Evolutionary conservation across 352 stramenopile genomes (phyloP).

Genomic region (Phytophthora macrochlamydospora): DNA sequence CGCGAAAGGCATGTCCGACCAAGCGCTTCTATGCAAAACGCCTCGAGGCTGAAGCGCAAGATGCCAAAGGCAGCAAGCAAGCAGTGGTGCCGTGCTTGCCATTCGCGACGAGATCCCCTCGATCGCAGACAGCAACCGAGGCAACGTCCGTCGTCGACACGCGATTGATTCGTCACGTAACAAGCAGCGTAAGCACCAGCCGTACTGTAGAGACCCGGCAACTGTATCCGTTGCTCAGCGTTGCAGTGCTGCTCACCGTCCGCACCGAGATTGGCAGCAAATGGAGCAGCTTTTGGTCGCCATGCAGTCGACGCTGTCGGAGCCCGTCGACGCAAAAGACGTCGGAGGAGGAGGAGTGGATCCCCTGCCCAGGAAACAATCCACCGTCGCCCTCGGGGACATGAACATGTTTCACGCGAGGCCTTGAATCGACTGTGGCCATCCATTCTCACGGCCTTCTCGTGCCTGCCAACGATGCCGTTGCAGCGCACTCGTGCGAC

Average conservation of each 20-base stretch:
- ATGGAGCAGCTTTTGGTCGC: conserved; percentile 6
- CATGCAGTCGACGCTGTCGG: not conserved
- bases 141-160: not conserved
- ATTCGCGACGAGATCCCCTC: not conserved
- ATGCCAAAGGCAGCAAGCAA: too few relatives aligned
- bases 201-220: not conserved
- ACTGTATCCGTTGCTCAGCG: not conserved
- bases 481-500: not conserved
- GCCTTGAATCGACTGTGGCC: not conserved
- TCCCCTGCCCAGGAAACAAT: not conserved
- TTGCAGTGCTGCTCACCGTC: not conserved
- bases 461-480: too few relatives aligned
- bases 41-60: not conserved
- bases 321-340: not conserved
- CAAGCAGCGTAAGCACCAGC: not conserved
- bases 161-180: conserved; percentile 1
- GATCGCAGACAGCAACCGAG: not conserved
- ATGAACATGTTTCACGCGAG: not conserved
- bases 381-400: not conserved
- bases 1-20: not conserved
- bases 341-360: not conserved
- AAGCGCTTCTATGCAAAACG: conserved; percentile 2
- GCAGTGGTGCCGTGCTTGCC: too few relatives aligned
- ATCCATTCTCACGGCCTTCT: not conserved
- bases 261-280: not conserved